phyloP scores from a whole-genome alignment of 1,284 basidiomycete genomes.

The Apiotrichum siamense region DNA sequence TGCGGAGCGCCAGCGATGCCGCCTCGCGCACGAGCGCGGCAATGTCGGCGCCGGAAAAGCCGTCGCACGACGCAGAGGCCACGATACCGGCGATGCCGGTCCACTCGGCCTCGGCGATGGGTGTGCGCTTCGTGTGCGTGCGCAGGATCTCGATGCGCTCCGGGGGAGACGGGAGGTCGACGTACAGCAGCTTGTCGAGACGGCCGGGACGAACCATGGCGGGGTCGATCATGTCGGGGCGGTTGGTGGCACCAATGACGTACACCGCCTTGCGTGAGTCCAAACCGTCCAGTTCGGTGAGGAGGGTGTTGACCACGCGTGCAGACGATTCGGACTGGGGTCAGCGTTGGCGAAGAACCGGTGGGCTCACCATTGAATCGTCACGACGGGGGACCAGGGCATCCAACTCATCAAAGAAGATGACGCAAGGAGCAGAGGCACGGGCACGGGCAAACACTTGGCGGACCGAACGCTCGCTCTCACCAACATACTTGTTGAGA shows the following conservation, averaged over 20 bases:
- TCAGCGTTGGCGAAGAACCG: not conserved
- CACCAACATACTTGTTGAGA: constrained; percentile 94
- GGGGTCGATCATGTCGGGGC: constrained; percentile 98
- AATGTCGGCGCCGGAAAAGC: constrained; percentile 84
- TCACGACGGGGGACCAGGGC: constrained; percentile 91
- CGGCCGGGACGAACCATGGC: constrained; percentile 96
- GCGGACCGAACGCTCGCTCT: constrained; percentile 89
- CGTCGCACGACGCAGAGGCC: constrained; percentile 59
- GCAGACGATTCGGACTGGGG: constrained; percentile 88
- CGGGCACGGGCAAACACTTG: constrained; percentile 98
- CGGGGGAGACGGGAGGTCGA: constrained; percentile 71
- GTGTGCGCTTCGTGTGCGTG: constrained; percentile 66
- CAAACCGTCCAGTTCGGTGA: constrained; percentile 93
- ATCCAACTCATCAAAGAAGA: constrained; percentile 99
- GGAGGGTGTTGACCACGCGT: constrained; percentile 93
- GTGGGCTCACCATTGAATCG: constrained; percentile 67
- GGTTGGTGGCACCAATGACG: constrained; percentile 93
- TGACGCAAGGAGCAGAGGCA: constrained; percentile 92
- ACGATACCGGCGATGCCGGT: constrained; percentile 41
- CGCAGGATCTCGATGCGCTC: constrained; percentile 83
- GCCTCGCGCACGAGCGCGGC: constrained; percentile 83
- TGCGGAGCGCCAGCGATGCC: constrained; percentile 72
- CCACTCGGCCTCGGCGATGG: constrained; percentile 53
- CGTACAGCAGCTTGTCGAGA: constrained; percentile 92
- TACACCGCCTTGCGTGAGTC: constrained; percentile 86